phyloP scores from a whole-genome alignment of 2,329 filamentous ascomycete genomes.

The Fusarium anguioides region DNA sequence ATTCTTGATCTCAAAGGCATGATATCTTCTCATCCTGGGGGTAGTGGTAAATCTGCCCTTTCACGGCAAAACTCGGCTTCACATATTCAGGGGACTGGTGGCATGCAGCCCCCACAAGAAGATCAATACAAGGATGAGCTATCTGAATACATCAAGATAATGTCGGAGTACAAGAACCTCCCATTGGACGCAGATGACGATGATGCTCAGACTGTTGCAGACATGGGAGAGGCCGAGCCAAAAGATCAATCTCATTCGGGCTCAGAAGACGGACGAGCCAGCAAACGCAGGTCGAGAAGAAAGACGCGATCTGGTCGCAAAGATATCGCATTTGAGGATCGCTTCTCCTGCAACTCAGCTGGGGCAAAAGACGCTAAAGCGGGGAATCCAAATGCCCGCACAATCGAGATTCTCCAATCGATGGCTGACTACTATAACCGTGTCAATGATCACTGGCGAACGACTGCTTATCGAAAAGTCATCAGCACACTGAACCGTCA shows the following conservation, averaged over 20 bases:
- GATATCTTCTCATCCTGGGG: neutral
- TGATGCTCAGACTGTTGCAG: constrained; percentile 48
- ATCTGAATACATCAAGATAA: constrained; percentile 71
- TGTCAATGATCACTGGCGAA: constrained; percentile 81
- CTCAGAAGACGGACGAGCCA: constrained; percentile 40
- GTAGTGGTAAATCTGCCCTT: neutral
- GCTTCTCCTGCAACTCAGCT: constrained; percentile 66
- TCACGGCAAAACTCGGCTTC: neutral
- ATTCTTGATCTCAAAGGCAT: constrained; percentile 37
- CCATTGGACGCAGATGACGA: constrained; percentile 64
- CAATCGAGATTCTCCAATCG: constrained; percentile 79
- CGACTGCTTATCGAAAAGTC: constrained; percentile 79
- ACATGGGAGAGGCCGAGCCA: constrained; percentile 23
- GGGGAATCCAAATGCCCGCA: constrained; percentile 77
- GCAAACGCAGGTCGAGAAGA: constrained; percentile 31
- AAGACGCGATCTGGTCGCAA: constrained; percentile 44
- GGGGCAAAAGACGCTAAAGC: constrained; percentile 57
- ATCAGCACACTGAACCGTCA: constrained; percentile 79
- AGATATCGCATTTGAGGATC: constrained; percentile 55
- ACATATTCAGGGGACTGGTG: neutral
- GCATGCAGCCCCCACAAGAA: neutral
- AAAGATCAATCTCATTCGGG: constrained; percentile 28
- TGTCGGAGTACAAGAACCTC: constrained; percentile 69
- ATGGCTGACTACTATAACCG: constrained; percentile 83
- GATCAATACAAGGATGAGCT: constrained; percentile 62